Evolutionary conservation across 1,284 basidiomycete genomes (phyloP), one percentile per base, ranked within the genome.

Genomic region (Ustilago shanxiensis): DNA sequence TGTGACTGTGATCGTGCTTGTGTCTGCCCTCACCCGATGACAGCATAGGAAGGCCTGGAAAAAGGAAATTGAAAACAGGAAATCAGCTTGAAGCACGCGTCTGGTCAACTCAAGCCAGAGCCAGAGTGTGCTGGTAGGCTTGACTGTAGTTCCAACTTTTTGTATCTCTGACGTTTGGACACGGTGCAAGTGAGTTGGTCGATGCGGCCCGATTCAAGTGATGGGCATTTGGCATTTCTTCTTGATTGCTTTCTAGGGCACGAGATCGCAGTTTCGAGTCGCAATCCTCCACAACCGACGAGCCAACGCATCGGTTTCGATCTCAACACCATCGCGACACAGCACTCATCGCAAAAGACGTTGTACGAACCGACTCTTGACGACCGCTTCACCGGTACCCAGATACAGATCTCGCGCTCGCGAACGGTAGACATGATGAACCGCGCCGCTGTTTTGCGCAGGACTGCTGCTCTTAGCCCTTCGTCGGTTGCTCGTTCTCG

Each of bases 401-500:
- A 41, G 57, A 33, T 45, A 57, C 33, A 22, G 26, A 50, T 14
- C 31, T n/a, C 33, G 57, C 58, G 51, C 49, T 31, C 31, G 20
- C 24, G 54, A 24, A 4, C 49, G 59, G 52, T 55, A 56, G 39
- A 29, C 51, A 77, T 73, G 71, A 73, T 77, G 66, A 77, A 73
- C 49, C 71, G 75, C 60, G 75, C 75, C 24, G 75, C 71, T 35
- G 67, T 71, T 41, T 51, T 77, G 56, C 70, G 67, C 52, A 70
- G 64, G 51, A 64, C 63, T 53, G 51, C 67, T 37, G 63, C 66
- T 24, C 66, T 67, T 28, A 37, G 49, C 60, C 75, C 66, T 22
- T 58, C 67, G 16, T 63, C 63, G 24, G 62, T 58, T 11, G 58
- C 63, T 51, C 62, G 65, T 44, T 61, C 62, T 22, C 59, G 51